These are phyloP conservation scores for Bipolaris cookei DNA, from an alignment of 2,329 filamentous ascomycete species.

Conservation along the genomic window DNA sequence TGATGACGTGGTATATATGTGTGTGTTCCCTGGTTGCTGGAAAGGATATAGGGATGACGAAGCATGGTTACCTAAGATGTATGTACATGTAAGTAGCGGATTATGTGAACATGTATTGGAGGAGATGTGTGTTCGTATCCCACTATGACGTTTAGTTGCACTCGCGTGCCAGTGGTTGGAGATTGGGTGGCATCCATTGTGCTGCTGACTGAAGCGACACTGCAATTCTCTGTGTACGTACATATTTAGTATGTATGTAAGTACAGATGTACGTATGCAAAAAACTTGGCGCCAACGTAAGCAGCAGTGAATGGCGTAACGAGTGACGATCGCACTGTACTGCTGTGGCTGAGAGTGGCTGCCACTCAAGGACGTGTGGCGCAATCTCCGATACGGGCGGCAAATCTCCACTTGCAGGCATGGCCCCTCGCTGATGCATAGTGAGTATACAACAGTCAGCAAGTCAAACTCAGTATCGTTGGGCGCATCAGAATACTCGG, in stretches of 20 bases:
- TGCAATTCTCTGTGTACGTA: too few species aligned
- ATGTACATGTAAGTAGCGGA: too few species aligned
- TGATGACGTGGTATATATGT: background rate
- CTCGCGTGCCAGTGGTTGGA: too few species aligned
- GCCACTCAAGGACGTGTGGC: conserved; percentile 1
- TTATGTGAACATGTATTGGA: too few species aligned
- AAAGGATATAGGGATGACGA: too few species aligned
- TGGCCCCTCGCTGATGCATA: background rate
- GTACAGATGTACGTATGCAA: background rate
- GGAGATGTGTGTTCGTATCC: too few species aligned
- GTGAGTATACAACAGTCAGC: background rate
- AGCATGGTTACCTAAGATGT: too few species aligned
- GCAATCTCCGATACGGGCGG: background rate
- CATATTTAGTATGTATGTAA: too few species aligned
- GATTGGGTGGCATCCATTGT: too few species aligned
- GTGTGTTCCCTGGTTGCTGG: background rate
- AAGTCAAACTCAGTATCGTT: background rate
- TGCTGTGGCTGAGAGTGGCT: conserved; percentile 1
- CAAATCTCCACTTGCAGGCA: background rate
- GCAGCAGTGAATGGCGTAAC: background rate
- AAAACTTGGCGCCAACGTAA: background rate
- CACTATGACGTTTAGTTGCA: too few species aligned
- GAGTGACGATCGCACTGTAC: background rate
- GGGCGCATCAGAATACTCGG: background rate
- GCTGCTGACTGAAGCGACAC: too few species aligned